Conservation (phyloP, 2,329 filamentous ascomycete genomes). For the Setomelanomma holmii region DNA sequence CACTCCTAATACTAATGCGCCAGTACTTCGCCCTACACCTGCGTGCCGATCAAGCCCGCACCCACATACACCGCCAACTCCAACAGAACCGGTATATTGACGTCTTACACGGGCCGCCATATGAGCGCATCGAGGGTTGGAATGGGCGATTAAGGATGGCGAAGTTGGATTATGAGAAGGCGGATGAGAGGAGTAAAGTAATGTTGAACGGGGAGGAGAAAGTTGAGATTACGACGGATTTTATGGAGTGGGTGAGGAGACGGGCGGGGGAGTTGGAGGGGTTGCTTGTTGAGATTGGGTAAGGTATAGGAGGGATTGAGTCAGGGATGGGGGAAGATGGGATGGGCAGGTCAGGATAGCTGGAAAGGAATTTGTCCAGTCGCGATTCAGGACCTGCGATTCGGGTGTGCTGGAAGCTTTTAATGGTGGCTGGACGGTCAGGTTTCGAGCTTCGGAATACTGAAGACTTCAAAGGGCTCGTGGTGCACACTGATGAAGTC, state of each 20-base stretch:
- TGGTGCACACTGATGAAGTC: no score
- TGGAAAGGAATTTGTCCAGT: no score
- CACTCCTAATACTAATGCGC: background rate
- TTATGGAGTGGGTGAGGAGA: background rate
- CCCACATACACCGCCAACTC: background rate
- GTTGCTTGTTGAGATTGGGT: background rate
- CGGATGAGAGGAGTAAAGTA: background rate
- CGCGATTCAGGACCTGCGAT: no score
- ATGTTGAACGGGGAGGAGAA: background rate
- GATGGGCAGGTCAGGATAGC: no score
- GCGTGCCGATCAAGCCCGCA: conserved; percentile 2
- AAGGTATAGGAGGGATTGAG: no score
- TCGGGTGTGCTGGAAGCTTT: no score
- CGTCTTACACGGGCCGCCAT: background rate
- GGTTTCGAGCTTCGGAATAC: no score
- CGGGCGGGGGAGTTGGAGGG: background rate
- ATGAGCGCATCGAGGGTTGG: conserved; percentile 1
- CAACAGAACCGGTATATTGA: conserved; percentile 5
- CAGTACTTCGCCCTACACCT: conserved; percentile 1
- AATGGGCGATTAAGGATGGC: background rate
- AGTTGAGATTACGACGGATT: background rate
- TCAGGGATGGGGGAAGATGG: no score
- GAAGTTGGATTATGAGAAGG: background rate
- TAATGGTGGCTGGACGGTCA: no score
- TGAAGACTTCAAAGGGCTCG: no score